A percentile compares a stretch with the other conserved stretches of the same genome.
Evolutionary conservation across 1,139 yeast genomes (phyloP).

Genomic region (Kodamaea alishanica): DNA sequence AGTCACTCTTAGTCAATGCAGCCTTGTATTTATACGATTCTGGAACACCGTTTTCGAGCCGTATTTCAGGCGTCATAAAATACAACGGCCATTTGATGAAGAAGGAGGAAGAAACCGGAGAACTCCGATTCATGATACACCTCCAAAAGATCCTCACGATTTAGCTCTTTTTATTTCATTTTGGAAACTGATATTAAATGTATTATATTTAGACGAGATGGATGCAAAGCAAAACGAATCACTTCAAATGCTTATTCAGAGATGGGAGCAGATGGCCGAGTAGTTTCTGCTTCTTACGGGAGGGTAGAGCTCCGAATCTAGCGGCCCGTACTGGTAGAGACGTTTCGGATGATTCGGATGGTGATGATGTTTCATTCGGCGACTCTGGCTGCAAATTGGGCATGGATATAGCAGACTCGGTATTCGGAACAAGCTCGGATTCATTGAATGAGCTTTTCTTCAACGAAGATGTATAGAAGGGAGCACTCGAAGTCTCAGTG

Average conservation of each 20-base stretch:
- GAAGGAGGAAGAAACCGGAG: constrained; percentile 20
- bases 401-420: too few species aligned
- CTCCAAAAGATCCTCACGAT: constrained; percentile 29
- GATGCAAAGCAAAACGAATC: constrained; percentile 36
- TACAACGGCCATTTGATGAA: constrained; percentile 27
- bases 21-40: constrained; percentile 40
- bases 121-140: constrained; percentile 18
- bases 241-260: constrained; percentile 28
- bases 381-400: too few species aligned
- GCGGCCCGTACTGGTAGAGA: too few species aligned
- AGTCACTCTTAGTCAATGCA: constrained; percentile 38
- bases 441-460: not conserved
- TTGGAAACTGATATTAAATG: constrained; percentile 48
- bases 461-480: constrained; percentile 12
- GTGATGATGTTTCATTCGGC: too few species aligned
- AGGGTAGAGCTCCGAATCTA: constrained; percentile 6
- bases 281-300: constrained; percentile 1
- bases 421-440: too few species aligned
- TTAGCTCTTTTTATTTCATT: constrained; percentile 41
- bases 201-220: constrained; percentile 41
- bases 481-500: constrained; percentile 2
- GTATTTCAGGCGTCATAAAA: constrained; percentile 26
- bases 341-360: too few species aligned
- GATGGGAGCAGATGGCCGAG: constrained; percentile 37
- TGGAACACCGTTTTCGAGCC: constrained; percentile 59